Conservation (phyloP, 2,329 filamentous ascomycete species). For the Aphanoascus verrucosus region DNA sequence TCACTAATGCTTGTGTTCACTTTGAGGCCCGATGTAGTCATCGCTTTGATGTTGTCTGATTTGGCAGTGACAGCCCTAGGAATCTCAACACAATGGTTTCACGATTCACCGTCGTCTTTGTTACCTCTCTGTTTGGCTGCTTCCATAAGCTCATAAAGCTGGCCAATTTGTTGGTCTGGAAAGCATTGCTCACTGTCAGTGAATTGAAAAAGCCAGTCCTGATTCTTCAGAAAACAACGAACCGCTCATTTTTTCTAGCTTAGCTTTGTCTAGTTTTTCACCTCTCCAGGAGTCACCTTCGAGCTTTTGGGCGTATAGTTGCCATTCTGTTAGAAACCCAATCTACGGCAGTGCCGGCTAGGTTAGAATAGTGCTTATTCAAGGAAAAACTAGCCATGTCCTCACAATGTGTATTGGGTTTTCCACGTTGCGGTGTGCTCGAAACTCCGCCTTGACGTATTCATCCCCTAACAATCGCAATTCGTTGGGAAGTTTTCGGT, state of each 20-base stretch:
- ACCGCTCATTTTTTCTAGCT: constrained; percentile 93
- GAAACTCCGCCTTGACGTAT: constrained; percentile 88
- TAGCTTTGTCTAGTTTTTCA: constrained; percentile 69
- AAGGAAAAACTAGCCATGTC: constrained; percentile 8
- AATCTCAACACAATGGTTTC: constrained; percentile 6
- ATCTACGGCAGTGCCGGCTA: constrained; percentile 48
- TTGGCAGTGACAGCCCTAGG: neutral
- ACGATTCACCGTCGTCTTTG: constrained; percentile 17
- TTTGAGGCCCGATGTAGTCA: neutral
- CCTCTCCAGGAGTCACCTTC: constrained; percentile 80
- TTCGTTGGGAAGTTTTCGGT: constrained; percentile 66
- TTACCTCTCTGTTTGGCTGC: constrained; percentile 52
- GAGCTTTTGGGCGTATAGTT: constrained; percentile 82
- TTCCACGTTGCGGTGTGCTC: constrained; percentile 69
- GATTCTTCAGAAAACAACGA: constrained; percentile 23
- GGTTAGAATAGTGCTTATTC: neutral
- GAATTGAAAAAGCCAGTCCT: neutral
- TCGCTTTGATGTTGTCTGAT: neutral
- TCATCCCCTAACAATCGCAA: constrained; percentile 76
- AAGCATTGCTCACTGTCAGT: constrained; percentile 8
- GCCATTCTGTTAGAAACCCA: constrained; percentile 94
- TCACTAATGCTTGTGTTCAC: neutral
- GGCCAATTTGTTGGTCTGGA: constrained; percentile 79
- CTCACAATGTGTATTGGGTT: constrained; percentile 84
- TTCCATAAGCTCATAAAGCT: constrained; percentile 89